Base-by-base conservation (phyloP, 1,284 basidiomycete genomes). In the Schizopora paradoxa region DNA sequence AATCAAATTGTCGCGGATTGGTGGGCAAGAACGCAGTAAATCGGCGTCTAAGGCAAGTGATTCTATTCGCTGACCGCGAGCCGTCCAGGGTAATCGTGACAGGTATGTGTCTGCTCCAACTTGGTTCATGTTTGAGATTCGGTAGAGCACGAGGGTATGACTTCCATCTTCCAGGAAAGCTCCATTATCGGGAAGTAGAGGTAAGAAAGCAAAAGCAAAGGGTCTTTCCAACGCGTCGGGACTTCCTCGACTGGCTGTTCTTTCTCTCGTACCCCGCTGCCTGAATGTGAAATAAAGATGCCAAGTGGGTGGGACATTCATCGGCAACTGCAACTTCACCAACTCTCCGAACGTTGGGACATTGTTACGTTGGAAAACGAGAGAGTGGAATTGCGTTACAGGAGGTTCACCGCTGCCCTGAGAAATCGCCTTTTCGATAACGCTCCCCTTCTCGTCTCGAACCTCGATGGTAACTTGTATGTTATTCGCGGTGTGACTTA, bases 271-370 rank as follows among this genome's bases (percentile, higher is more conserved):
- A 44, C 69, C 74, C 16, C 93, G 85, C 55, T 92, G 86, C 18
- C 90, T 80, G 66, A 98, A 94, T 0, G 90, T 91, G 67, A 98
- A 91, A 73, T 94, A 97, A 10, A 99, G 67, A 59, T 98, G 95
- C 76, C 88, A 94, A 40, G 82, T 76, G 19, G 85, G 81, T 40
- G 83, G 74, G 5, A 77, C 75, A 4, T 82, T 72, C 23, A 75
- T 67, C 6, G 91, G 86, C 4, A 98, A 66, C 42, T 78, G 77
- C 14, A 99, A 69, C 64, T 97, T 98, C 67, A 97, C 76, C 33
- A 98, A 75, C 64, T 98, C 95, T 32, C 91, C 91, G 64, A 86
- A 98, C 0, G 91, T 95, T 3, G 91, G 91, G 54, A 86, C 80
- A 52, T 81, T 84, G 59, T 86, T 91, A 37, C 86, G 79, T 55